Conservation (phyloP, 352 stramenopile genomes). For the Pythium phragmiticola region DNA sequence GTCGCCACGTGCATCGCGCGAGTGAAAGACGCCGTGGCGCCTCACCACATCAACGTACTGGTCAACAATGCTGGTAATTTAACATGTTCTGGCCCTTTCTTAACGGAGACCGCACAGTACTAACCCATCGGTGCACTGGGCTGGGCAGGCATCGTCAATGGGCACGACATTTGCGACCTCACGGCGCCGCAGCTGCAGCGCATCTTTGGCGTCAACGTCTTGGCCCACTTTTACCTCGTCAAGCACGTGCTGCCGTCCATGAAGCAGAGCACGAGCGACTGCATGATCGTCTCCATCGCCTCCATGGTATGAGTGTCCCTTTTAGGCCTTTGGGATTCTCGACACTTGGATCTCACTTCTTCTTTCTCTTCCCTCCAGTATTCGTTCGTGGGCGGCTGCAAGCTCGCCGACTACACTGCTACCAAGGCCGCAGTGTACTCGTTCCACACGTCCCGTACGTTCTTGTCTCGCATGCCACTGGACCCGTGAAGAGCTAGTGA, state of each 20-base stretch:
- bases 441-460: conserved; percentile 67
- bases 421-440: conserved; percentile 68
- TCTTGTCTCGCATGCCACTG: not conserved
- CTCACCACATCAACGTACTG: conserved; percentile 25
- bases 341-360: not conserved
- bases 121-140: not conserved
- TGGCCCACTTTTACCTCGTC: conserved; percentile 35
- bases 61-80: conserved; percentile 32
- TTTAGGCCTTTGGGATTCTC: not conserved
- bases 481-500: not conserved
- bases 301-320: conserved; percentile 22
- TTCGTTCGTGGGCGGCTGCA: conserved; percentile 2
- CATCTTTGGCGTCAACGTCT: conserved; percentile 35
- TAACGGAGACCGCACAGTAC: too few relatives aligned
- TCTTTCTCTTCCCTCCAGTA: conserved; percentile 3
- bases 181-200: conserved; percentile 24
- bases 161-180: conserved; percentile 22
- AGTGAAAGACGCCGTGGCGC: conserved; percentile 16
- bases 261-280: conserved; percentile 19
- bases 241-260: conserved; percentile 29
- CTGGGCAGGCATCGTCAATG: conserved; percentile 27
- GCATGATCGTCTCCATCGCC: conserved; percentile 31
- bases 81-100: not conserved
- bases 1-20: conserved; percentile 22
- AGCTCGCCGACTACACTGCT: conserved; percentile 69